Percentiles rank a stretch among this genome's conserved stretches.
Conservation (phyloP, 1,284 basidiomycete genomes). For the Austropuccinia psidii region DNA sequence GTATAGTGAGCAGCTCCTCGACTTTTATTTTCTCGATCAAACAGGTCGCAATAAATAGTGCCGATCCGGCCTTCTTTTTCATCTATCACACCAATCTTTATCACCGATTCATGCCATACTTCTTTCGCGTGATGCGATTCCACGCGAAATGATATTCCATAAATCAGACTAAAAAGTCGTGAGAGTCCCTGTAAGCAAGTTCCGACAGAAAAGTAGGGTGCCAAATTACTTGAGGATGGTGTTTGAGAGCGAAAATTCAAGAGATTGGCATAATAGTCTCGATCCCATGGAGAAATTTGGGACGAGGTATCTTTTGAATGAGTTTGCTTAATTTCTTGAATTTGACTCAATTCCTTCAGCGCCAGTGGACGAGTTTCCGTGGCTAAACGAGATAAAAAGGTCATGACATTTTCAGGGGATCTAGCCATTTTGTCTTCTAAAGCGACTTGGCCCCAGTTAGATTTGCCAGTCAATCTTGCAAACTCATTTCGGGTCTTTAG, state of each 20-base stretch:
- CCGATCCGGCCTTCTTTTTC: constrained; percentile 41
- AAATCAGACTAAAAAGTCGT: constrained; percentile 71
- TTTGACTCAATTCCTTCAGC: constrained; percentile 60
- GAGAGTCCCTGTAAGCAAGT: constrained; percentile 80
- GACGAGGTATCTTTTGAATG: constrained; percentile 53
- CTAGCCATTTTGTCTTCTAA: constrained; percentile 91
- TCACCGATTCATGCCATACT: constrained; percentile 4
- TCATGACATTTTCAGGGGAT: constrained; percentile 53
- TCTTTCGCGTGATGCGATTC: constrained; percentile 52
- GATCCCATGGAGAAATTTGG: constrained; percentile 76
- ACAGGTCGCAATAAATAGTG: constrained; percentile 47
- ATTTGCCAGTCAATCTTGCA: constrained; percentile 68
- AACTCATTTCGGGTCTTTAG: constrained; percentile 67
- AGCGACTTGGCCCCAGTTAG: constrained; percentile 73
- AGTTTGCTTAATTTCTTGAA: constrained; percentile 66
- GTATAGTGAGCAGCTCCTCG: constrained; percentile 47
- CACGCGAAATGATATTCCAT: constrained; percentile 68
- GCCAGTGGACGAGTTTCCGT: constrained; percentile 69
- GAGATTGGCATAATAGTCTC: constrained; percentile 63
- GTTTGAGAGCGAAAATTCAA: not conserved
- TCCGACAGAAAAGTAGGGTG: constrained; percentile 64
- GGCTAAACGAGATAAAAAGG: constrained; percentile 51
- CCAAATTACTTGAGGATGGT: constrained; percentile 54
- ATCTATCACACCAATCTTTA: constrained; percentile 22
- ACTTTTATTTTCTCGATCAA: constrained; percentile 44